Conservation (phyloP, 768 basidiomycete species). For the Pleurotus pulmonarius region DNA sequence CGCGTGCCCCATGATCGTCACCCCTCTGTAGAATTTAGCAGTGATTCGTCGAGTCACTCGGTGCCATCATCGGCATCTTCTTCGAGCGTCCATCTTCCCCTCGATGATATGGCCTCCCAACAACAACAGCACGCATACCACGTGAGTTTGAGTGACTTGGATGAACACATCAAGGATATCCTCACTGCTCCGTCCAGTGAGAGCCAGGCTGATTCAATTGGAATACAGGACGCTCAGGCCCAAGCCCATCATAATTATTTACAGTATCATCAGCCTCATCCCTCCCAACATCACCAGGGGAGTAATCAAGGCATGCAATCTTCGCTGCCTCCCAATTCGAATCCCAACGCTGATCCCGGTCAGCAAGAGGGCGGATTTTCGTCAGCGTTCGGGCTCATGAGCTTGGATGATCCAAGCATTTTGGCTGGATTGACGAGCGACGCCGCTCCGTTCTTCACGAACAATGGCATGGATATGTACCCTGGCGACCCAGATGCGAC, state of each 20-base stretch:
- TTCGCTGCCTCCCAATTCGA: neutral
- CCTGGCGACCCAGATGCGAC: conserved; percentile 42
- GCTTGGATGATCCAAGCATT: conserved; percentile 68
- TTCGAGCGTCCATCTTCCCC: conserved; percentile 48
- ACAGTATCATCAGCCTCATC: conserved; percentile 1
- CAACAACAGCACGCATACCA: conserved; percentile 21
- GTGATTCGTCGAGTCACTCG: conserved; percentile 40
- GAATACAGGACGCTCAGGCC: conserved; percentile 1
- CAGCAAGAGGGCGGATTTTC: conserved; percentile 39
- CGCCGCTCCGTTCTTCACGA: conserved; percentile 60
- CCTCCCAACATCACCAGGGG: neutral
- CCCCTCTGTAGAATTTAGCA: conserved; percentile 34
- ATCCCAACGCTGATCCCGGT: neutral
- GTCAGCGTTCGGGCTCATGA: conserved; percentile 71
- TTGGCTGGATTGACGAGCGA: conserved; percentile 58
- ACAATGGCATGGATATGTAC: conserved; percentile 10
- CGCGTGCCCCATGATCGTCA: conserved; percentile 18
- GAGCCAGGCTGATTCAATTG: neutral
- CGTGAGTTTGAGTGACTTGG: conserved; percentile 19
- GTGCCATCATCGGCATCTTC: conserved; percentile 53
- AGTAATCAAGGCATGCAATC: neutral
- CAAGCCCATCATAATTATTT: conserved; percentile 2
- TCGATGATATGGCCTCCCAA: conserved; percentile 14
- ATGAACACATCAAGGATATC: conserved; percentile 2
- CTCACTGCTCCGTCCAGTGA: neutral